Conservation (phyloP, 371 early-diverging fungal genomes). For the Coemansia sp. region DNA sequence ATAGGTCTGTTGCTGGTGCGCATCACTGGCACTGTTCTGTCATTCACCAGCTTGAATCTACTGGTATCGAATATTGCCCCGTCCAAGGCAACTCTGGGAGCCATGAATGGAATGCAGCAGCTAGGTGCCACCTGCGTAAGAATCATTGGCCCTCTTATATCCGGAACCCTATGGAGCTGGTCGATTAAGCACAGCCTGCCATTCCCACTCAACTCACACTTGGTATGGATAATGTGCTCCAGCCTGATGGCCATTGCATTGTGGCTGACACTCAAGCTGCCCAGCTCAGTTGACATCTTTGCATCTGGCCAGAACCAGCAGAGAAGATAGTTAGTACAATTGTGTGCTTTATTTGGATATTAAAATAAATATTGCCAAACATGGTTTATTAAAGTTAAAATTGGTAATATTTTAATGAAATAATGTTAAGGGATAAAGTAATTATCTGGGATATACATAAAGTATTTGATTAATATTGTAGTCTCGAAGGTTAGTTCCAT, state of each 20-base stretch:
- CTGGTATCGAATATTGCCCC: slow-evolving; percentile 44
- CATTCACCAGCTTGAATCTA: slow-evolving; percentile 41
- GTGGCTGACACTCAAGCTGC: slow-evolving; percentile 14
- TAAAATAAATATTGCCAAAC: not conserved
- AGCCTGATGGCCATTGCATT: slow-evolving; percentile 1
- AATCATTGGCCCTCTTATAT: slow-evolving; percentile 32
- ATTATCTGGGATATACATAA: too few species aligned
- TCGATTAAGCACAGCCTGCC: slow-evolving; percentile 30
- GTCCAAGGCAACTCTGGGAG: slow-evolving; percentile 28
- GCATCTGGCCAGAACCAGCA: not conserved
- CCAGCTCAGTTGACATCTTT: slow-evolving; percentile 31
- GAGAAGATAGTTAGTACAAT: too few species aligned
- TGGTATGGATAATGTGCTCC: slow-evolving; percentile 35
- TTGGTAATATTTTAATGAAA: too few species aligned
- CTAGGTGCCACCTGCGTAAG: slow-evolving; percentile 22
- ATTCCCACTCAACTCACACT: slow-evolving; percentile 45
- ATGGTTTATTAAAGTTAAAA: not conserved
- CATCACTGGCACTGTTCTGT: slow-evolving; percentile 14
- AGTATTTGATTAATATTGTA: too few species aligned
- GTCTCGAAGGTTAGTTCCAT: too few species aligned
- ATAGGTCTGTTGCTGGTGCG: slow-evolving; percentile 16
- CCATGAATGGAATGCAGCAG: slow-evolving; percentile 50
- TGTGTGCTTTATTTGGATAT: too few species aligned
- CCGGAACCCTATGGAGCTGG: slow-evolving; percentile 39
- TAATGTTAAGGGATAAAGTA: too few species aligned